These are phyloP conservation scores for Erythrophleum fordii DNA, from an alignment of 306 rosid genomes.

Conservation along the genomic window DNA sequence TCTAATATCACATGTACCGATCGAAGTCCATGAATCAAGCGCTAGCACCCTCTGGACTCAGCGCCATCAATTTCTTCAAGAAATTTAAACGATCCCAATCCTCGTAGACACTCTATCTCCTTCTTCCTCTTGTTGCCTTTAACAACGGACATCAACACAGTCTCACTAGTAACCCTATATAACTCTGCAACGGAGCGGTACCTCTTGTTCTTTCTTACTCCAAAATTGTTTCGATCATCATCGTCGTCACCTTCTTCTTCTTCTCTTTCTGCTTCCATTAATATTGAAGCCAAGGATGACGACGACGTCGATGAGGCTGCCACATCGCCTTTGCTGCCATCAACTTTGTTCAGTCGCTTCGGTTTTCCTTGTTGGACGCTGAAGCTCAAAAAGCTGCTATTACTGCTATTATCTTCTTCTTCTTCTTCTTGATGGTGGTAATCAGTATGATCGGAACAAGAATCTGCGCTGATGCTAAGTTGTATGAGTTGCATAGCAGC, in stretches of 20 bases:
- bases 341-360: too few relatives aligned
- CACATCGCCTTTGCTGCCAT: neutral
- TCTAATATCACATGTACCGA: too few relatives aligned
- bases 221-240: neutral
- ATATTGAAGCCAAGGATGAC: neutral
- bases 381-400: neutral
- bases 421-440: neutral
- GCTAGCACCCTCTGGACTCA: too few relatives aligned
- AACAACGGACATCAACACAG: neutral
- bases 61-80: too few relatives aligned
- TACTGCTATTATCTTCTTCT: neutral
- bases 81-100: too few relatives aligned
- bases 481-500: conserved; percentile 55
- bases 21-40: too few relatives aligned
- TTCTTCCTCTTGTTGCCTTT: neutral
- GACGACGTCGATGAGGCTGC: neutral
- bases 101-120: neutral
- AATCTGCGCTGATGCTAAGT: conserved; percentile 47
- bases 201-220: conserved; percentile 29
- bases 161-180: conserved; percentile 19
- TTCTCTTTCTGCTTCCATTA: neutral
- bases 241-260: conserved; percentile 38
- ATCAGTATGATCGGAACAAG: neutral
- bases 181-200: conserved; percentile 32
- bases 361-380: neutral